Percentiles rank a stretch among this genome's conserved stretches.
These are phyloP conservation scores for Crassisporium funariophilum DNA, from an alignment of 768 basidiomycete genomes.

Conservation along the genomic window DNA sequence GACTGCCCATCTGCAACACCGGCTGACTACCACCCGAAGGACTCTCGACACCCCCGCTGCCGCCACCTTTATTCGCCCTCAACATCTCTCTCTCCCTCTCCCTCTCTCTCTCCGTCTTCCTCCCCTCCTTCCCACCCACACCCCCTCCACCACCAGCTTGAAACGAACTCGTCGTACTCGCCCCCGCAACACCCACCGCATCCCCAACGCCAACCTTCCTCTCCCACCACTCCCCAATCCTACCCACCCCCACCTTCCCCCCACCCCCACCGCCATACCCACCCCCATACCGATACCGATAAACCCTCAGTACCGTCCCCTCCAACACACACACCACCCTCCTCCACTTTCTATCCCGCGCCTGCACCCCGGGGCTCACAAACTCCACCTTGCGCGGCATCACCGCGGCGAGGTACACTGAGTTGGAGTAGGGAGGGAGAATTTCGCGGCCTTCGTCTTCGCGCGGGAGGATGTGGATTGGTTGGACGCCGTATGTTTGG, in stretches of 20 bases:
- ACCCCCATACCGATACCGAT: conserved; percentile 46
- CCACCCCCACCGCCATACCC: conserved; percentile 50
- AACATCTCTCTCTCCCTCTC: conserved; percentile 22
- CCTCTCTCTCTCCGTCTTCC: conserved; percentile 15
- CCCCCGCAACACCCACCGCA: conserved; percentile 26
- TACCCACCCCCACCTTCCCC: conserved; percentile 17
- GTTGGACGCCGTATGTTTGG: conserved; percentile 17
- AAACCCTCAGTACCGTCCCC: conserved; percentile 87
- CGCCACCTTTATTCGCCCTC: conserved; percentile 25
- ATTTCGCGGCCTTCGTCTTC: conserved; percentile 87
- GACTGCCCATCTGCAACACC: conserved; percentile 9
- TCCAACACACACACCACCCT: conserved; percentile 86
- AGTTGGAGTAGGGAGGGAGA: conserved; percentile 82
- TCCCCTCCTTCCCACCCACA: conserved; percentile 18
- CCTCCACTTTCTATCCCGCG: conserved; percentile 91
- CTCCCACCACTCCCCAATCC: conserved; percentile 79
- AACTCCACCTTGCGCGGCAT: conserved; percentile 97
- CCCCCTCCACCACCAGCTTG: conserved; percentile 22
- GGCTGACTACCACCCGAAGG: conserved; percentile 1
- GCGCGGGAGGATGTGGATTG: conserved; percentile 42
- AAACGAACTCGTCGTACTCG: conserved; percentile 22
- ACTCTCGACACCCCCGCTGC: conserved; percentile 14
- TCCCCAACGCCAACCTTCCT: conserved; percentile 74
- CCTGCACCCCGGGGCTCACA: conserved; percentile 77
- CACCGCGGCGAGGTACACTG: conserved; percentile 75